A percentile compares a stretch with the other conserved stretches of the same genome.
phyloP scores from a whole-genome alignment of 2,329 filamentous ascomycete species.

The Parafenestella ontariensis region DNA sequence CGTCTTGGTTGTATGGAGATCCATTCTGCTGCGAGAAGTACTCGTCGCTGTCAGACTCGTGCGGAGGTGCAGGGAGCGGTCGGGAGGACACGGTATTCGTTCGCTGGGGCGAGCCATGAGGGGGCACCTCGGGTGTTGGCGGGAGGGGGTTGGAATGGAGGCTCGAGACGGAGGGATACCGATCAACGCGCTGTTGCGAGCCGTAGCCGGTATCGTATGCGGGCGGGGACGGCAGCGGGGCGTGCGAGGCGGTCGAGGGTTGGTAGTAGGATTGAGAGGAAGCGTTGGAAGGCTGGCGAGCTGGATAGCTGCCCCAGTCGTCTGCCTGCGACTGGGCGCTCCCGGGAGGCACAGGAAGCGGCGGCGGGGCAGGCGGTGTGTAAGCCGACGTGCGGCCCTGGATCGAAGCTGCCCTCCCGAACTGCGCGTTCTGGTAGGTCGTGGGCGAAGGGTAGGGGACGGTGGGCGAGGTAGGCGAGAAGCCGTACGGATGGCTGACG shows the following conservation, averaged over 20 bases:
- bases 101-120: conserved; percentile 57
- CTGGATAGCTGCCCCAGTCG: conserved; percentile 45
- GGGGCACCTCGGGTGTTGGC: conserved; percentile 60
- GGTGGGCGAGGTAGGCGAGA: conserved; percentile 45
- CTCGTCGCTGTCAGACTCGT: conserved; percentile 55
- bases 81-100: conserved; percentile 63
- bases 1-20: conserved; percentile 56
- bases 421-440: conserved; percentile 41
- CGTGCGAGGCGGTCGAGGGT: conserved; percentile 37
- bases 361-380: conserved; percentile 45
- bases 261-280: conserved; percentile 41
- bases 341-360: conserved; percentile 44
- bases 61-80: conserved; percentile 66
- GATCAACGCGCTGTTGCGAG: conserved; percentile 35
- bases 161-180: conserved; percentile 42
- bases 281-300: conserved; percentile 35
- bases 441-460: conserved; percentile 39
- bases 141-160: conserved; percentile 49
- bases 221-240: conserved; percentile 45
- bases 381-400: conserved; percentile 42
- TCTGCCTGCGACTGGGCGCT: conserved; percentile 41
- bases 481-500: conserved; percentile 45
- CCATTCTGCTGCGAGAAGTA: conserved; percentile 48
- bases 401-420: conserved; percentile 40
- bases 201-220: conserved; percentile 39